Percentiles rank a stretch among this genome's conserved stretches.
phyloP scores from a whole-genome alignment of 192 early-diverging fungal genomes.

The Rhizoclosmatium globosum region DNA sequence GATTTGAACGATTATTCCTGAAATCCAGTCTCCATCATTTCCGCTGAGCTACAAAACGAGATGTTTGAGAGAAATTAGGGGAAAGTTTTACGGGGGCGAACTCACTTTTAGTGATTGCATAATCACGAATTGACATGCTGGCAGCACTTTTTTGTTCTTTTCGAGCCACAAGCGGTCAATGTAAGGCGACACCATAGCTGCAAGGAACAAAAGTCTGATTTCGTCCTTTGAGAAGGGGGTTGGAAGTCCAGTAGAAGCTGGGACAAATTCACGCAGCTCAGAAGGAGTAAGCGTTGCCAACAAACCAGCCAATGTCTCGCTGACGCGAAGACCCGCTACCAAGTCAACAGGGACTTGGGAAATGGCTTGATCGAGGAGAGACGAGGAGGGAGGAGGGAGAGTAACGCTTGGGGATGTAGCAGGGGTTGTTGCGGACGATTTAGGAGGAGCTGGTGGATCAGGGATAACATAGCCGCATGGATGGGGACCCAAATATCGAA shows the following conservation, averaged over 20 bases:
- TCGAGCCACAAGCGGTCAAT: slow-evolving; percentile 30
- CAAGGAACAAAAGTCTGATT: slow-evolving; percentile 34
- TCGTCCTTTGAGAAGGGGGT: slow-evolving; percentile 24
- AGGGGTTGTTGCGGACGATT: not conserved
- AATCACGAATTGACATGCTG: slow-evolving; percentile 38
- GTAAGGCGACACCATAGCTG: slow-evolving; percentile 33
- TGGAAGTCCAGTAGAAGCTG: not conserved
- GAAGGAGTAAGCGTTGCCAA: not conserved
- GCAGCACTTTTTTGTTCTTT: slow-evolving; percentile 45
- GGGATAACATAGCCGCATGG: not conserved
- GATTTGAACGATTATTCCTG: slow-evolving; percentile 7
- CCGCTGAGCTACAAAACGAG: slow-evolving; percentile 14
- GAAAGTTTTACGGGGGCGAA: not conserved
- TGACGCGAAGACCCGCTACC: slow-evolving; percentile 15
- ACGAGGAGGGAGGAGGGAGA: not conserved
- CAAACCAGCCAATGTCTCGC: slow-evolving; percentile 11
- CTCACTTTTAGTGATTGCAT: slow-evolving; percentile 44
- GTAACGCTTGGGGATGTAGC: not conserved
- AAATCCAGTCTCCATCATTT: slow-evolving; percentile 18
- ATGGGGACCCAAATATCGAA: slow-evolving; percentile 17
- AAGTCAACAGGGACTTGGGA: slow-evolving; percentile 3
- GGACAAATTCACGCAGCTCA: not conserved
- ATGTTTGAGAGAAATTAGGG: not conserved
- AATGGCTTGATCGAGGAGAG: not conserved
- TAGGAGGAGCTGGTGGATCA: not conserved